Evolutionary conservation across 1,284 basidiomycete species (phyloP).

Genomic region (Leccinum angustisporum): DNA sequence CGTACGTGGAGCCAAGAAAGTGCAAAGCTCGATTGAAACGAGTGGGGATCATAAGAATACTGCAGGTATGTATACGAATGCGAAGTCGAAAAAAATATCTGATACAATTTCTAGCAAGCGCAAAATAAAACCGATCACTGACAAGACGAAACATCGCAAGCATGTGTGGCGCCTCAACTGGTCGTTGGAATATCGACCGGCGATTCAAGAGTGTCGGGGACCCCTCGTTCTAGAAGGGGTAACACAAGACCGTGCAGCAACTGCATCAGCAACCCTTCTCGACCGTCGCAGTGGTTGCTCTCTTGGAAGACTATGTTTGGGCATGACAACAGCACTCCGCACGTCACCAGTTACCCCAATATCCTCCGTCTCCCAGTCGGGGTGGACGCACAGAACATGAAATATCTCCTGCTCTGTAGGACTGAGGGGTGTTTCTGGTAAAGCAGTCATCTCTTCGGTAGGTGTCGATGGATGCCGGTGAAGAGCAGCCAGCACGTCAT

Average conservation of each 20-base stretch:
- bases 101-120: slow-evolving; percentile 34
- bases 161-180: background rate
- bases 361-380: slow-evolving; percentile 54
- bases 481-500: slow-evolving; percentile 30
- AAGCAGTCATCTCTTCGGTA: slow-evolving; percentile 9
- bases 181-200: background rate
- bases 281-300: slow-evolving; percentile 53
- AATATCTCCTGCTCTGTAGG: slow-evolving; percentile 73
- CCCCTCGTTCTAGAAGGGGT: slow-evolving; percentile 29
- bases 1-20: slow-evolving; percentile 19
- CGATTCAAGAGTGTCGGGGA: slow-evolving; percentile 28
- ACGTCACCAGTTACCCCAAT: slow-evolving; percentile 2
- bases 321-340: slow-evolving; percentile 4
- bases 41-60: slow-evolving; percentile 35
- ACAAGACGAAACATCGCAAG: slow-evolving; percentile 1
- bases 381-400: slow-evolving; percentile 54
- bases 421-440: slow-evolving; percentile 52
- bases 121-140: slow-evolving; percentile 14
- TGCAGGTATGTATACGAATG: slow-evolving; percentile 28
- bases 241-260: slow-evolving; percentile 46
- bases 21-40: slow-evolving; percentile 18
- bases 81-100: slow-evolving; percentile 19
- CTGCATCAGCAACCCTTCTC: slow-evolving; percentile 62
- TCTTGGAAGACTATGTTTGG: background rate
- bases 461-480: slow-evolving; percentile 18